phyloP scores from a whole-genome alignment of 345 rosid species.

The Alliaria petiolata region DNA sequence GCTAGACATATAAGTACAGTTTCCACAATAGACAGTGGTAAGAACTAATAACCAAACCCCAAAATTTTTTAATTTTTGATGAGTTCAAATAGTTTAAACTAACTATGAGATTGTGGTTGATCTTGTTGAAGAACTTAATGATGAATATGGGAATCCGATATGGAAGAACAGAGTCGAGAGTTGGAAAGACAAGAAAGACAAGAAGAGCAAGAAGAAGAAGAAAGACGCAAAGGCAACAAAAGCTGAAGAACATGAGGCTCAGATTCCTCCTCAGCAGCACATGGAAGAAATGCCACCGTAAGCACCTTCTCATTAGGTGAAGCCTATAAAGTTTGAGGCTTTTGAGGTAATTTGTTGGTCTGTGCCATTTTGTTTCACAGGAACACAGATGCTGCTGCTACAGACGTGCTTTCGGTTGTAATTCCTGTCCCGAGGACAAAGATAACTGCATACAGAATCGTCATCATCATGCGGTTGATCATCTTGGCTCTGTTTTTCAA shows the following conservation, averaged over 20 bases:
- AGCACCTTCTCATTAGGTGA: slow-evolving; percentile 23
- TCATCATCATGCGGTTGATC: slow-evolving; percentile 71
- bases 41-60: slow-evolving; percentile 12
- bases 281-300: slow-evolving; percentile 73
- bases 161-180: slow-evolving; percentile 99
- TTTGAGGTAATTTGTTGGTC: background rate
- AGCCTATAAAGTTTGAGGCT: background rate
- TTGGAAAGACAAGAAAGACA: slow-evolving; percentile 92
- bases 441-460: slow-evolving; percentile 70
- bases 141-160: slow-evolving; percentile 84
- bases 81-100: background rate
- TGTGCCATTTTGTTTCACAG: slow-evolving; percentile 36
- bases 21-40: slow-evolving; percentile 92
- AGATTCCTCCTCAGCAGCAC: slow-evolving; percentile 79
- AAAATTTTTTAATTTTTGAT: background rate
- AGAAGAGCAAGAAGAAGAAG: slow-evolving; percentile 60
- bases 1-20: slow-evolving; percentile 90
- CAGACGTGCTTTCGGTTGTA: slow-evolving; percentile 62
- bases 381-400: slow-evolving; percentile 44
- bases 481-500: slow-evolving; percentile 91
- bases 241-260: slow-evolving; percentile 43
- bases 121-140: slow-evolving; percentile 60
- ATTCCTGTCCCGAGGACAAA: slow-evolving; percentile 63
- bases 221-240: slow-evolving; percentile 37
- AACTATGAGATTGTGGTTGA: background rate